Conservation (phyloP, 345 rosid genomes). For the Limnanthes douglasii region DNA sequence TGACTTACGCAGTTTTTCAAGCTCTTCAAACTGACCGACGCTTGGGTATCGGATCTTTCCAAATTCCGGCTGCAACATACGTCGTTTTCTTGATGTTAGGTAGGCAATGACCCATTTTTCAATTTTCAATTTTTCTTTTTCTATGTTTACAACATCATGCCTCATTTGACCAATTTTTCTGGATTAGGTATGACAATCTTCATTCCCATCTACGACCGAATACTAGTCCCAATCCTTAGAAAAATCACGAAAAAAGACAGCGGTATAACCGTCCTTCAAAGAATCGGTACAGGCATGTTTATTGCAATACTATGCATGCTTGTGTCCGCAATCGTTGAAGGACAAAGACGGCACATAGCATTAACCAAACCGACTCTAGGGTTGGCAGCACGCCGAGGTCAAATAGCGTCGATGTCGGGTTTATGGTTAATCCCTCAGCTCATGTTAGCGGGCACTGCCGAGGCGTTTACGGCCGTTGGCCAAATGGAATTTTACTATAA, state of each 20-base stretch:
- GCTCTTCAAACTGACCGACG: constrained; percentile 41
- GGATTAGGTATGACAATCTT: no score
- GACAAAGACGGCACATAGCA: constrained; percentile 17
- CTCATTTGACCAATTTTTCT: no score
- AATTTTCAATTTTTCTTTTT: no score
- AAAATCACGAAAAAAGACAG: constrained; percentile 12
- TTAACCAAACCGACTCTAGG: constrained; percentile 12
- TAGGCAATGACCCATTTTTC: no score
- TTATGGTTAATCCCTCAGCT: constrained; percentile 24
- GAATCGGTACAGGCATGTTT: constrained; percentile 19
- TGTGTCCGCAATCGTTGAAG: constrained; percentile 23
- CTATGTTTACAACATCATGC: no score
- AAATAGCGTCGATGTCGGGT: constrained; percentile 15
- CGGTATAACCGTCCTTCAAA: constrained; percentile 26
- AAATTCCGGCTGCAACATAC: constrained; percentile 38
- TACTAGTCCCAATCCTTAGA: constrained; percentile 31
- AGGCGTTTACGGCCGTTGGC: constrained; percentile 19
- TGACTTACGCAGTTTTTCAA: constrained; percentile 42
- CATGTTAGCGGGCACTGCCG: constrained; percentile 12
- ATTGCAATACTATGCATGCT: constrained; percentile 15
- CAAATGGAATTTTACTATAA: constrained; percentile 24
- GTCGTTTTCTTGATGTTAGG: constrained; percentile 35
- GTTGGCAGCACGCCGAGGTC: constrained; percentile 8
- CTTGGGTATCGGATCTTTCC: constrained; percentile 29
- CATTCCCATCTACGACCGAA: constrained; percentile 35